Conservation (phyloP, 148 eudicot species). For the Nepenthes mirabilis region DNA sequence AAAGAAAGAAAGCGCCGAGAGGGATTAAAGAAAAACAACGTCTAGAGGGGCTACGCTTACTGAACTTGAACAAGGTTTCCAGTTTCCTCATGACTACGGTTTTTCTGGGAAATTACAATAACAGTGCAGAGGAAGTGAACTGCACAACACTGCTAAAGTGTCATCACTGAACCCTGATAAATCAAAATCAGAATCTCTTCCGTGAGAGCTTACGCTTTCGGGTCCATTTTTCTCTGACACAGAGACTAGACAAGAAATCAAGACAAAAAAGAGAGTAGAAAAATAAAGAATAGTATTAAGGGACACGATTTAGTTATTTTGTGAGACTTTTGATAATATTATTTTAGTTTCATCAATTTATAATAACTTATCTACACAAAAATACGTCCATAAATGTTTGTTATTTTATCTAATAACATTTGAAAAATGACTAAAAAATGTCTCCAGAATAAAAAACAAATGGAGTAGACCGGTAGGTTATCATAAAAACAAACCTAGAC, state of each 20-base stretch:
- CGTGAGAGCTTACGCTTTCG: conserved; percentile 1
- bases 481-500: background rate
- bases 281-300: background rate
- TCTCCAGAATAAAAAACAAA: background rate
- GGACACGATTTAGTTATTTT: too few species aligned
- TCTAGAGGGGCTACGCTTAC: conserved; percentile 5
- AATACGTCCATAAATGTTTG: too few species aligned
- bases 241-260: background rate
- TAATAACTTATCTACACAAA: too few species aligned
- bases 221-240: conserved; percentile 12
- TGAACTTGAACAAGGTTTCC: conserved; percentile 12
- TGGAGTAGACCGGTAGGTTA: conserved; percentile 1
- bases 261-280: background rate
- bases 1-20: too few species aligned
- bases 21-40: too few species aligned
- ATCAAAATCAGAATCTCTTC: conserved; percentile 56
- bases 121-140: conserved; percentile 2
- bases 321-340: too few species aligned
- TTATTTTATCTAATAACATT: too few species aligned
- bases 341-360: too few species aligned
- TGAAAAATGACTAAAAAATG: too few species aligned
- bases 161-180: conserved; percentile 29
- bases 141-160: conserved; percentile 7
- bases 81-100: conserved; percentile 16
- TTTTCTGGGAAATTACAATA: conserved; percentile 12